Base-by-base conservation (phyloP, 2,329 filamentous ascomycete species). In the Microthyrium microscopicum region DNA sequence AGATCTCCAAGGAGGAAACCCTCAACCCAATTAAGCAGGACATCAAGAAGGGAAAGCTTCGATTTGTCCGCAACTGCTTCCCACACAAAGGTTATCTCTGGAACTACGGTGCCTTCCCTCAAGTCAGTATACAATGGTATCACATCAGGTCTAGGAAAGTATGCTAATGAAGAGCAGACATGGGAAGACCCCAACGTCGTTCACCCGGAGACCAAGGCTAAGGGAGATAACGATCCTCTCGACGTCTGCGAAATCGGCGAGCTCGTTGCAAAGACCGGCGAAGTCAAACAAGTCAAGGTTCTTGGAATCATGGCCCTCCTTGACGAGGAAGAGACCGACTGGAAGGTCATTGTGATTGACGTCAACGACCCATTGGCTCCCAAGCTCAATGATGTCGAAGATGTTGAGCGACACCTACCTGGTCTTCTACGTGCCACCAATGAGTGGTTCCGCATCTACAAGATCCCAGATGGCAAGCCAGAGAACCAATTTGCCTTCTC, bases 371-470 rank as follows among this genome's bases (percentile, higher is more conserved):
- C 89, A 46, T 71, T 98, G 44, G 89, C 89, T 37, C 63, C 81
- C 54, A 93, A 93, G 74, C 79, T 98, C 56, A 87, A 98, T 66
- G 87, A 95, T 59, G 77, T 95, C 43, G 89, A 95, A 73, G 89
- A 98, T 56, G 89, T 98, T 48, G 89, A 98, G 73, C 78, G 87
- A 55, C 89, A 95, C 68, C 77, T 98, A 38, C 89, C 89, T 40
- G 89, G 89, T 50, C 82, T 98, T 39, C 73, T 98, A 58, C 80
- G 89, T 47, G 89, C 89, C 55, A 95, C 87, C 56, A 98, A 98
- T 57, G 89, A 98, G 70, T 98, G 89, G 89, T 98, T 98, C 84
- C 84, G 89, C 61, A 98, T 98, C 74, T 98, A 98, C 79, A 98
- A 98, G 73, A 98, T 98, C 64, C 89, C 89, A 56, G 89, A 98